A percentile compares a stretch with the other conserved stretches of the same genome.
Conservation (phyloP, 2,329 filamentous ascomycete genomes). For the Colletotrichum costaricense region DNA sequence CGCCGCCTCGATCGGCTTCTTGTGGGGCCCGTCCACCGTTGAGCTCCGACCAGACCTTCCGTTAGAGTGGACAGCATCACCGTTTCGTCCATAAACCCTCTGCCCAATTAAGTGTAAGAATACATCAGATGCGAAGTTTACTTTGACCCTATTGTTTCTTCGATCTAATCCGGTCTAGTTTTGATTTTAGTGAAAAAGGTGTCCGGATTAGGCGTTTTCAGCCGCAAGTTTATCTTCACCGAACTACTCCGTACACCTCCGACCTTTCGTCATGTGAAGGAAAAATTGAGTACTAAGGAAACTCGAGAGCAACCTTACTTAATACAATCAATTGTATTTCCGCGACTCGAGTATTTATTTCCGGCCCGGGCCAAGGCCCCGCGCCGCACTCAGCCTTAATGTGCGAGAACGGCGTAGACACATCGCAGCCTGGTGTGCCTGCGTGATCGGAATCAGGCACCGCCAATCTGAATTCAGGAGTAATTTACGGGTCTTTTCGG, state of each 20-base stretch:
- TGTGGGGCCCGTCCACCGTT: too few species aligned
- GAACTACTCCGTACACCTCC: not conserved
- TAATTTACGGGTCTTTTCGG: not conserved
- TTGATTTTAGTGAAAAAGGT: too few species aligned
- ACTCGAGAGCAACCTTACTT: accelerated
- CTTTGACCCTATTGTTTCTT: not conserved
- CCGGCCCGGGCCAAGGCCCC: not conserved
- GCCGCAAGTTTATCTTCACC: not conserved
- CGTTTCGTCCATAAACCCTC: not conserved
- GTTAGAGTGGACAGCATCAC: not conserved
- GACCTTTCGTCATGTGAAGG: not conserved
- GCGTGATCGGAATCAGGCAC: not conserved
- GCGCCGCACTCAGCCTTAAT: not conserved
- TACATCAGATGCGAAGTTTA: too few species aligned
- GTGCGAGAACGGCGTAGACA: not conserved
- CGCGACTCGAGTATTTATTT: not conserved
- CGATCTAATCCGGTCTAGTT: not conserved
- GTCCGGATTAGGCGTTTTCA: too few species aligned
- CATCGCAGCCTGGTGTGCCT: not conserved
- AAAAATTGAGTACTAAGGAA: not conserved
- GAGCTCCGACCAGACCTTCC: not conserved
- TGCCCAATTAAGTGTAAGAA: not conserved
- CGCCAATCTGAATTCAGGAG: not conserved
- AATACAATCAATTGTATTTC: not conserved
- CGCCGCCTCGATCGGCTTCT: too few species aligned